Evolutionary conservation across 2,329 filamentous ascomycete species (phyloP).

Genomic region (Epichloe hybrida): DNA sequence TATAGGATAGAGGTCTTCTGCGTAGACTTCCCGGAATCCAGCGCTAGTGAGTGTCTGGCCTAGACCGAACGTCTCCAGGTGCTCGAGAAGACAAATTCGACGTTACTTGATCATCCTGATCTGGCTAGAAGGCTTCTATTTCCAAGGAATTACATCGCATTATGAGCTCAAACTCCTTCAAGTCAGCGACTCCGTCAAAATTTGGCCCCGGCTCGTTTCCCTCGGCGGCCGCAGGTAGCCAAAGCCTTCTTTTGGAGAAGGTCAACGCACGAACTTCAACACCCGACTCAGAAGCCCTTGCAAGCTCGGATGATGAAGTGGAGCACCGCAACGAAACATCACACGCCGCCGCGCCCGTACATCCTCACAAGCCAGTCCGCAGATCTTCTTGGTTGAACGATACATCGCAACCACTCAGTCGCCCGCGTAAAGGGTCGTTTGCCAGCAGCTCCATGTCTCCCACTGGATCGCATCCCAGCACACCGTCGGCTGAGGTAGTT

Average conservation of each 20-base stretch:
- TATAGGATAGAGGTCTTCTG: neutral
- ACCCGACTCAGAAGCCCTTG: conserved; percentile 85
- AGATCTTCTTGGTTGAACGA: conserved; percentile 82
- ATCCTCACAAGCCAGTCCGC: conserved; percentile 49
- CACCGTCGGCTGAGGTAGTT: conserved; percentile 54
- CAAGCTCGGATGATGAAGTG: conserved; percentile 85
- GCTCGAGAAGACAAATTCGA: neutral
- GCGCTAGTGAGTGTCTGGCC: neutral
- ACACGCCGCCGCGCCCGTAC: conserved; percentile 24
- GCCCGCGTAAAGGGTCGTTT: conserved; percentile 64
- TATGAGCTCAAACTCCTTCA: conserved; percentile 40
- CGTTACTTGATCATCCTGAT: neutral
- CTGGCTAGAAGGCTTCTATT: neutral
- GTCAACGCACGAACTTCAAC: conserved; percentile 69
- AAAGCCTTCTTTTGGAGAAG: conserved; percentile 60
- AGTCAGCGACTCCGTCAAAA: conserved; percentile 37
- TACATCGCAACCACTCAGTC: conserved; percentile 47
- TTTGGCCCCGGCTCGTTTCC: conserved; percentile 32
- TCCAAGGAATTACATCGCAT: conserved; percentile 8
- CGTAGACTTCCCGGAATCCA: neutral
- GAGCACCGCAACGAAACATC: conserved; percentile 48
- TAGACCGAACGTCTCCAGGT: neutral
- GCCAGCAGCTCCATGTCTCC: conserved; percentile 65
- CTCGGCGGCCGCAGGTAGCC: conserved; percentile 39
- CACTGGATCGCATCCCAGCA: conserved; percentile 66